These are phyloP conservation scores for Arabis hirsuta DNA, from an alignment of 345 rosid species.

Conservation along the genomic window DNA sequence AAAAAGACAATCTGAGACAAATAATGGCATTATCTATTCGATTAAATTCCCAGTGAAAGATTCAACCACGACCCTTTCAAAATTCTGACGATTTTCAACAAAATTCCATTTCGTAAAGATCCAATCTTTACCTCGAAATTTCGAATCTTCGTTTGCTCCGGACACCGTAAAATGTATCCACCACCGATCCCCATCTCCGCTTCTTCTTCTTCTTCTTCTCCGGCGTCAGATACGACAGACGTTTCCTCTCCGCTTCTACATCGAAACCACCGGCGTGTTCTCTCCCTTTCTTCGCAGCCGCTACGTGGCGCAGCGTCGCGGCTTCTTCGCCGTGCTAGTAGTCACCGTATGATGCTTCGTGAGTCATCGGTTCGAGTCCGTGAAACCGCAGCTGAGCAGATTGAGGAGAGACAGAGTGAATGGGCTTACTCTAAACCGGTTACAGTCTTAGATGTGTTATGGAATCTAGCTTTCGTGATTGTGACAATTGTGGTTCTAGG, in stretches of 20 bases:
- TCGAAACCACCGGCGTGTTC: conserved; percentile 53
- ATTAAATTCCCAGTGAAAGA: neutral
- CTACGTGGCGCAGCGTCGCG: conserved; percentile 67
- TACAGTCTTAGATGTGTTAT: conserved; percentile 62
- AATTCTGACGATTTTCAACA: neutral
- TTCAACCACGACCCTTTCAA: neutral
- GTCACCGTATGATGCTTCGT: conserved; percentile 72
- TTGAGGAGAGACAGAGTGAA: conserved; percentile 72
- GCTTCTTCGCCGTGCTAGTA: conserved; percentile 72
- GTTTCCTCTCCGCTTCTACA: conserved; percentile 54
- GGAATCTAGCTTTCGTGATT: conserved; percentile 67
- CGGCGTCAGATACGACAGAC: conserved; percentile 28
- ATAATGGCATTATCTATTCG: conserved; percentile 19
- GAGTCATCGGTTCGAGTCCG: conserved; percentile 81
- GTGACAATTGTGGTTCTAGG: conserved; percentile 51
- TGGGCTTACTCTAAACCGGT: conserved; percentile 82
- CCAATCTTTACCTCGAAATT: conserved; percentile 7
- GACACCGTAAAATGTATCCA: conserved; percentile 38
- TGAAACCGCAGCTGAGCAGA: conserved; percentile 85
- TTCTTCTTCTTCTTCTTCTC: conserved; percentile 35
- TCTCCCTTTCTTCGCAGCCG: conserved; percentile 53
- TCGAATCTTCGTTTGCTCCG: neutral
- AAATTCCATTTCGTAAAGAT: neutral
- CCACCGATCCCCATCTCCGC: conserved; percentile 35
- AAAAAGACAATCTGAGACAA: neutral